Evolutionary conservation across 148 eudicot species (phyloP).

Genomic region (Vaccinium corymbosum): DNA sequence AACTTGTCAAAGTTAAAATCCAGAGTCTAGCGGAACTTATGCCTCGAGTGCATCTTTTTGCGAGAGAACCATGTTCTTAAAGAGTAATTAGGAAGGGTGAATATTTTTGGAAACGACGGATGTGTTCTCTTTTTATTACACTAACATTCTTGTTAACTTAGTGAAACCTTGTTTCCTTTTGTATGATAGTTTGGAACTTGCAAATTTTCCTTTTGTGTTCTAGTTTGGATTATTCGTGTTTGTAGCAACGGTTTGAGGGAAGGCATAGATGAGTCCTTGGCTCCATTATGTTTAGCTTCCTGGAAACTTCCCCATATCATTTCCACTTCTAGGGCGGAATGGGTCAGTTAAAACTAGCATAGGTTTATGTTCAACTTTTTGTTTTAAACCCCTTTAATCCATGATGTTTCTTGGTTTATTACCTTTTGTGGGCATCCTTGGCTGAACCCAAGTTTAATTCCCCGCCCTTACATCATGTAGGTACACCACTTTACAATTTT

Average conservation of each 20-base stretch:
- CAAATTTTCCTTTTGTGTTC: neutral
- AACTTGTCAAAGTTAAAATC: neutral
- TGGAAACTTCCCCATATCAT: constrained; percentile 4
- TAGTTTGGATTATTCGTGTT: constrained; percentile 3
- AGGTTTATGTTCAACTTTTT: neutral
- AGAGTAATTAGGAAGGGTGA: neutral
- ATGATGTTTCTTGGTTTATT: neutral
- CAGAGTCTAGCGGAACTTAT: neutral
- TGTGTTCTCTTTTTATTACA: neutral
- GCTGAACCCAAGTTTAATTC: constrained; percentile 4
- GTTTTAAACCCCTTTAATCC: neutral
- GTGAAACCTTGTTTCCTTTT: constrained; percentile 2
- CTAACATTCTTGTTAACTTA: neutral
- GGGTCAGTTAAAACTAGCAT: neutral
- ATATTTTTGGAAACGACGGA: neutral
- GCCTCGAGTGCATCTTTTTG: constrained; percentile 7
- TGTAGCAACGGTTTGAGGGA: neutral
- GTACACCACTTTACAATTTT: neutral
- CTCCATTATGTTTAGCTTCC: constrained; percentile 10
- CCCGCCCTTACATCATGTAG: neutral
- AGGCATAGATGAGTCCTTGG: constrained; percentile 10
- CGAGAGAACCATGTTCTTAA: neutral
- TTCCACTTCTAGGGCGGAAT: neutral
- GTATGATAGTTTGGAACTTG: neutral
- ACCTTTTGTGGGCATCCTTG: neutral